A percentile compares a stretch with the other conserved stretches of the same genome.
Conservation (phyloP, 2,329 filamentous ascomycete genomes). For the Canariomyces notabilis region DNA sequence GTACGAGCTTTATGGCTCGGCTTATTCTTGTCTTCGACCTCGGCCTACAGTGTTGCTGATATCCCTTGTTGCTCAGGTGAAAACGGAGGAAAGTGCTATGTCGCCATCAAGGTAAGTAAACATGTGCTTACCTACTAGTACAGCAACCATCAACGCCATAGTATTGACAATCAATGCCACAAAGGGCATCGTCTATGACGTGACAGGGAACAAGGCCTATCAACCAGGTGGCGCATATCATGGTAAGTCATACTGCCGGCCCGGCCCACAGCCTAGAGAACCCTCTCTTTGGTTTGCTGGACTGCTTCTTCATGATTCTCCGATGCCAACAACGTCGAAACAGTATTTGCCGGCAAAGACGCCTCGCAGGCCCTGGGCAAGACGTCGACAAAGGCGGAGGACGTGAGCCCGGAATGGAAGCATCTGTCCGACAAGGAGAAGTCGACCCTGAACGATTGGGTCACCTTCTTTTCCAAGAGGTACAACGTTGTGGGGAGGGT, state of each 20-base stretch:
- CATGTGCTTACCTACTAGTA: too few species aligned
- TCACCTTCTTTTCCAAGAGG: constrained; percentile 91
- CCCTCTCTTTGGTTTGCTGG: too few species aligned
- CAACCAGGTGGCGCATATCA: constrained; percentile 76
- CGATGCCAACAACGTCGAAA: neutral
- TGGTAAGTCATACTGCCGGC: constrained; percentile 49
- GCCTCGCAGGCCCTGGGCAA: constrained; percentile 85
- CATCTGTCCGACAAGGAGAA: constrained; percentile 82
- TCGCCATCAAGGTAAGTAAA: constrained; percentile 65
- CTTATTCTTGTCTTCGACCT: neutral
- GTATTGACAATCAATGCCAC: neutral
- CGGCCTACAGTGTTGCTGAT: neutral
- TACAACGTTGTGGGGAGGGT: constrained; percentile 83
- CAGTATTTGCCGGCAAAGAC: constrained; percentile 95
- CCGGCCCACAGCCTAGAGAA: neutral
- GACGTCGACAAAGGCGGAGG: constrained; percentile 80
- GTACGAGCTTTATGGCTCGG: constrained; percentile 45
- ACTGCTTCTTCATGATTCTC: too few species aligned
- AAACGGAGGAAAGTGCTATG: constrained; percentile 60
- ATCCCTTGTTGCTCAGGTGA: constrained; percentile 43
- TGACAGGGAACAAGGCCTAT: constrained; percentile 84
- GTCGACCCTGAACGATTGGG: constrained; percentile 82
- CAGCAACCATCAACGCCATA: too few species aligned
- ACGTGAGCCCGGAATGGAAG: constrained; percentile 77
- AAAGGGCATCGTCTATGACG: constrained; percentile 90